Base-by-base conservation (phyloP, 352 stramenopile species). In the Plasmopara halstedii region DNA sequence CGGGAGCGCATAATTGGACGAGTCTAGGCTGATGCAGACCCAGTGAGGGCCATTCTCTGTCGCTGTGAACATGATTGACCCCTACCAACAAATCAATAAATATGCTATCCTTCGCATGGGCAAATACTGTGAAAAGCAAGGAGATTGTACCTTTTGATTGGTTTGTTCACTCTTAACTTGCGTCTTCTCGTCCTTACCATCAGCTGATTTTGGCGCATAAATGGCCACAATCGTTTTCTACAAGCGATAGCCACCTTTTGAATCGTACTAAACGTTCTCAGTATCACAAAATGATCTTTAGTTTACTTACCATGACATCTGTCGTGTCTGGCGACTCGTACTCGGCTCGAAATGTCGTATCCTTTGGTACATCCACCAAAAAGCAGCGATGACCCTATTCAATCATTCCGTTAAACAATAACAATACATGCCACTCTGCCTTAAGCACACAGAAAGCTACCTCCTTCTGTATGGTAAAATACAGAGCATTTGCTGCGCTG, bases 241-340 rank as follows among this genome's bases (percentile, higher is more conserved):
- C 42, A 42, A 40, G 36, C 37, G 22, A 6, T 14, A 6, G 35
- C 20, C 0, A 20, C 37, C n/a, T n/a, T n/a, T n/a, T n/a, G n/a
- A n/a, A n/a, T n/a, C n/a, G n/a, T n/a, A n/a, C n/a, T n/a, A n/a
- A n/a, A n/a, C n/a, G n/a, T n/a, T n/a, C n/a, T n/a, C n/a, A n/a
- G n/a, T n/a, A n/a, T n/a, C n/a, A n/a, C n/a, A n/a, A n/a, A n/a
- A n/a, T n/a, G n/a, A n/a, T n/a, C n/a, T 34, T 38, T 9, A 13
- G 13, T 27, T 2, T 27, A 37, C 45, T 19, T 15, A 85, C 80
- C 71, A 88, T 78, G 14, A 70, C 73, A 35, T 85, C 69, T 2
- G 62, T 84, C 31, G 80, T 87, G 55, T 94, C 83, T n/a, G 81
- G 83, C 21, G 83, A 92, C 46, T 92, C 71, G 36, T 90, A 94